These are phyloP conservation scores for Physaria fendleri DNA, from an alignment of 345 rosid species.

Conservation along the genomic window DNA sequence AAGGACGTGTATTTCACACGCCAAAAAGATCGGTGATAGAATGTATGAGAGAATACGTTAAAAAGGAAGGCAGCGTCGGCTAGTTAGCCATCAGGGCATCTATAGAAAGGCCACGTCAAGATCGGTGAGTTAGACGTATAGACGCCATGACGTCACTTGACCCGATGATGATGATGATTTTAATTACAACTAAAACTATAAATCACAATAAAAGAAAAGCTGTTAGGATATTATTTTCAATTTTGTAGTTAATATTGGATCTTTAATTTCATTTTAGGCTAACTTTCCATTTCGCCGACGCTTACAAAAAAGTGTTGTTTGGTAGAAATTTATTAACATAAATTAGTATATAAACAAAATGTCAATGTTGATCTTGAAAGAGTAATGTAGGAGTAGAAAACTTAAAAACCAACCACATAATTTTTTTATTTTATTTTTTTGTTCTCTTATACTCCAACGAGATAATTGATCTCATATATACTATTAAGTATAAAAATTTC, in stretches of 20 bases:
- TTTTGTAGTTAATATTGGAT: not conserved
- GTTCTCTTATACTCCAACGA: too few species aligned
- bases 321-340: not conserved
- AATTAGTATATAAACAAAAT: not conserved
- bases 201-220: not conserved
- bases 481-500: too few species aligned
- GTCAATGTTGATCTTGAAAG: not conserved
- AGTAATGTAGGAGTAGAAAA: not conserved
- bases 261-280: not conserved
- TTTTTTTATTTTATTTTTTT: too few species aligned
- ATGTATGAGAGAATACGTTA: not conserved
- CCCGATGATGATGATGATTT: constrained; percentile 14
- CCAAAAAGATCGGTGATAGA: not conserved
- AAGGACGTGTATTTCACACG: not conserved
- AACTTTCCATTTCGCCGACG: not conserved
- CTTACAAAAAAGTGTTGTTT: not conserved
- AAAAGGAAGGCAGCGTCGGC: constrained; percentile 28
- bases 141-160: constrained; percentile 30
- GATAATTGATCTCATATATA: too few species aligned
- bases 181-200: not conserved
- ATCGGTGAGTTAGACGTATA: constrained; percentile 15
- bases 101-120: constrained; percentile 14
- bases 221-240: not conserved
- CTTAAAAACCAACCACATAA: too few species aligned
- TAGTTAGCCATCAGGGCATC: constrained; percentile 1